Percentiles rank a stretch among this genome's conserved stretches.
Conservation (phyloP, 345 rosid genomes). For the Melaleuca alternifolia region DNA sequence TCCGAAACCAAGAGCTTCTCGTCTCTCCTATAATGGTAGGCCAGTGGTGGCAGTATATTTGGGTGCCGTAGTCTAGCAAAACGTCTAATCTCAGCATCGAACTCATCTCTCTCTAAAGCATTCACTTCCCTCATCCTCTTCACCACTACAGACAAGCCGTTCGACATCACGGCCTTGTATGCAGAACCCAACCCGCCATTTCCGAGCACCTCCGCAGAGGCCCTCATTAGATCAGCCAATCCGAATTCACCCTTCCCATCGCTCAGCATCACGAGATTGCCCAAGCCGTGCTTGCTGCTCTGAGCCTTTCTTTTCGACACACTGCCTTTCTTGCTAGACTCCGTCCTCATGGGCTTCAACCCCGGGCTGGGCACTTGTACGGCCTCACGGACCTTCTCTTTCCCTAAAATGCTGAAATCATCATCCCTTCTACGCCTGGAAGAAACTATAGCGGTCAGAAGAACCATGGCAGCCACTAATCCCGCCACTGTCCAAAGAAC, state of each 20-base stretch:
- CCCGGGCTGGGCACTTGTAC: constrained; percentile 47
- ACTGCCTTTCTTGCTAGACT: constrained; percentile 10
- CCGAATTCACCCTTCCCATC: constrained; percentile 51
- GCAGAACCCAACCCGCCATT: constrained; percentile 50
- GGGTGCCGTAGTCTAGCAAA: constrained; percentile 37
- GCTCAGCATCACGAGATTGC: constrained; percentile 47
- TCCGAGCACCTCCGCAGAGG: constrained; percentile 71
- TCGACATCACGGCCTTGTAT: constrained; percentile 45
- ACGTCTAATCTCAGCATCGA: constrained; percentile 41
- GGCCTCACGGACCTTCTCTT: neutral
- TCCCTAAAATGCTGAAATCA: neutral
- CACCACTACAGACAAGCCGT: constrained; percentile 49
- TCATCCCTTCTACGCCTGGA: constrained; percentile 11
- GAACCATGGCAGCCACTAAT: constrained; percentile 22
- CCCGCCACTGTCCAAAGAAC: constrained; percentile 17
- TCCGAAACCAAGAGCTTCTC: constrained; percentile 67
- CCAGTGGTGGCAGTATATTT: constrained; percentile 55
- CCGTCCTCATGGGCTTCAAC: constrained; percentile 16
- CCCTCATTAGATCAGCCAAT: constrained; percentile 68
- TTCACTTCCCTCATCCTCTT: constrained; percentile 67
- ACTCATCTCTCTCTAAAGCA: constrained; percentile 28
- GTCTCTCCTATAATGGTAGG: constrained; percentile 61
- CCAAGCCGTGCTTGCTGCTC: constrained; percentile 6
- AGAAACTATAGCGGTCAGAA: constrained; percentile 7
- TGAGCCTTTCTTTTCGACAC: constrained; percentile 14